Conservation (phyloP, 345 rosid genomes). For the Melastoma malabathricum region DNA sequence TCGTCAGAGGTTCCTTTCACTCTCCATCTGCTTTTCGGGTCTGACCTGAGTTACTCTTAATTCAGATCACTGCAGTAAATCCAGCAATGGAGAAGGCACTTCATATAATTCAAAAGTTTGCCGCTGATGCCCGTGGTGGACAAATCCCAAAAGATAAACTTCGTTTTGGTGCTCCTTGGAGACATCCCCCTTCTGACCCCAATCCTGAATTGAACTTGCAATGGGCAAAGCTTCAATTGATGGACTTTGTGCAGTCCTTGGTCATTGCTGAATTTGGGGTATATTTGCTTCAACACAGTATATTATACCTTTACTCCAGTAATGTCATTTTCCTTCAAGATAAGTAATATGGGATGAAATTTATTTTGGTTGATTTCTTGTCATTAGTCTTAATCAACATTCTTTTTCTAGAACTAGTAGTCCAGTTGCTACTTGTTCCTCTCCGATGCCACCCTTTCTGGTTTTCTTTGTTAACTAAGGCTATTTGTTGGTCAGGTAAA, state of each 20-base stretch:
- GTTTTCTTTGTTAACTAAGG: conserved; percentile 2
- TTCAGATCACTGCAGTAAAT: conserved; percentile 68
- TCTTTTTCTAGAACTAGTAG: neutral
- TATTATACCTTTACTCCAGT: neutral
- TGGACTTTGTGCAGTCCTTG: conserved; percentile 82
- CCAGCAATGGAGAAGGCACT: conserved; percentile 85
- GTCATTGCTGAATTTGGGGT: conserved; percentile 72
- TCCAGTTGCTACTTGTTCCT: neutral
- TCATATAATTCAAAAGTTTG: conserved; percentile 49
- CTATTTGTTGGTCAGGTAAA: conserved; percentile 38
- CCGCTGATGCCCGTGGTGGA: conserved; percentile 52
- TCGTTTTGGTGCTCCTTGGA: conserved; percentile 88
- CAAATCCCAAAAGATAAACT: conserved; percentile 48
- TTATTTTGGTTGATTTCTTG: neutral
- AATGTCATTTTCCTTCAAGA: too few species aligned
- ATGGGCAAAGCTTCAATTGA: conserved; percentile 89
- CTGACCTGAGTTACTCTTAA: too few species aligned
- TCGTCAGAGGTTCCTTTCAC: too few species aligned
- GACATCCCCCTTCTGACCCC: conserved; percentile 59
- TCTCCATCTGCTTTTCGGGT: too few species aligned
- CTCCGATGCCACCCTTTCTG: neutral
- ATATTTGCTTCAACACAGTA: conserved; percentile 4
- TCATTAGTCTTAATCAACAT: neutral
- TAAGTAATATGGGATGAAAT: too few species aligned
- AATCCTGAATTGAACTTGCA: conserved; percentile 22